Base-by-base conservation (phyloP, 306 rosid species). In the Medicago lupulina region DNA sequence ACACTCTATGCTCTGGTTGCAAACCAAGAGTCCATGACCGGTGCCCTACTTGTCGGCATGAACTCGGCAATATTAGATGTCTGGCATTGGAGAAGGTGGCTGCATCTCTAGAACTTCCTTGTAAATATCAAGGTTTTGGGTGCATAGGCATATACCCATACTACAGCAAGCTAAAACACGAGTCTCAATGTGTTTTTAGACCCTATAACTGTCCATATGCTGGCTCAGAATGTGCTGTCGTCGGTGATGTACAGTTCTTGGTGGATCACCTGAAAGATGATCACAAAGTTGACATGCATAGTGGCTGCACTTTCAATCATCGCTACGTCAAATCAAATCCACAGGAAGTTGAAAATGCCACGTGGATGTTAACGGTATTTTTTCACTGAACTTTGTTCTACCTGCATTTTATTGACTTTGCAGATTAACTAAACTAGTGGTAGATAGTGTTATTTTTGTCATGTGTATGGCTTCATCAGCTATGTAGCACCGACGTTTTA, bases 271-370 rank as follows among this genome's bases (percentile, higher is more conserved):
- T 93, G 65, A 87, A 88, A 85, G 96, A 93, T n/a, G 95, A 93
- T 82, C 98, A 93, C 86, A 93, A 93, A 77, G 98, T 93, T 70
- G 98, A 93, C 83, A 93, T 93, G 98, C 98, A 93, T 80, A 86
- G 34, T 76, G 98, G 98, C 21, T 85, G 95, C 84, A 90, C 98
- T 67, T 93, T 93, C 76, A 93, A 93, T 84, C 98, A 93, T 81
- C 95, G 96, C 2, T 93, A 93, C 17, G 98, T 93, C 81, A 93
- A 93, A 84, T 89, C 96, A 65, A 90, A 93, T 80, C 98, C 98
- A 3, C 96, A 90, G 79, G 98, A 93, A 83, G 96, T 93, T 72
- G 98, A 93, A 90, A 93, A 93, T 19, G 98, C 98, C 47, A 93
- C 98, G 0, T 93, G 98, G 98, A 90, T 93, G 98, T 79, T 93